phyloP scores from a whole-genome alignment of 306 rosid genomes.

The Cucurbita pepo region DNA sequence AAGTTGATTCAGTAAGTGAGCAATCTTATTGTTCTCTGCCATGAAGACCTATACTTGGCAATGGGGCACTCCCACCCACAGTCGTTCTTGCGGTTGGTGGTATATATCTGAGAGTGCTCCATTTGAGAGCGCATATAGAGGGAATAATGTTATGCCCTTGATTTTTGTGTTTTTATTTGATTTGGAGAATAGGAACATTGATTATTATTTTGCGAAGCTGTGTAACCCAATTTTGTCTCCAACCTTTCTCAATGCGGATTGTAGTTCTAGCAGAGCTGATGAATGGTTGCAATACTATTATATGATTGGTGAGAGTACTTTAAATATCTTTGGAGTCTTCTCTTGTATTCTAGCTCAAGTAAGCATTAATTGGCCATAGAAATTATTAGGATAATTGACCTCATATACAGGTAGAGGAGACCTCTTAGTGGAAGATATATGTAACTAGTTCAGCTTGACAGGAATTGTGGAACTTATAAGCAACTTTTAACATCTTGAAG shows the following conservation, averaged over 20 bases:
- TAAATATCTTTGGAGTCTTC: background rate
- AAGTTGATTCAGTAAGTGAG: constrained; percentile 14
- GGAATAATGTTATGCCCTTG: background rate
- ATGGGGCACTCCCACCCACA: background rate
- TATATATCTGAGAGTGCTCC: background rate
- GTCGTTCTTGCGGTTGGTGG: background rate
- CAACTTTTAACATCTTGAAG: background rate
- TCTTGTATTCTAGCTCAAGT: background rate
- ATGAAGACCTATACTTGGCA: background rate
- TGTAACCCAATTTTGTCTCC: constrained; percentile 6
- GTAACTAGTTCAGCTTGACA: too few relatives aligned
- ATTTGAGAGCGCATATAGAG: background rate
- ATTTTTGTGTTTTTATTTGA: background rate
- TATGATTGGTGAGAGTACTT: background rate
- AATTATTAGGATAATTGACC: background rate
- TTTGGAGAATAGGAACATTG: constrained; percentile 1
- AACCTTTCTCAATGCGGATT: background rate
- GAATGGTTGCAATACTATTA: background rate
- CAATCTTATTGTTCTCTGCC: constrained; percentile 1
- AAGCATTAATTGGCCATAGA: background rate
- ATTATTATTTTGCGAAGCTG: background rate
- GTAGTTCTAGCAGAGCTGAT: background rate
- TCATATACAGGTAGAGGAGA: background rate
- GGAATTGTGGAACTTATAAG: too few relatives aligned
- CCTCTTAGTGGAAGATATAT: too few relatives aligned